A percentile compares a stretch with the other conserved stretches of the same genome.
phyloP scores from a whole-genome alignment of 306 rosid species.

The Lagenaria siceraria region DNA sequence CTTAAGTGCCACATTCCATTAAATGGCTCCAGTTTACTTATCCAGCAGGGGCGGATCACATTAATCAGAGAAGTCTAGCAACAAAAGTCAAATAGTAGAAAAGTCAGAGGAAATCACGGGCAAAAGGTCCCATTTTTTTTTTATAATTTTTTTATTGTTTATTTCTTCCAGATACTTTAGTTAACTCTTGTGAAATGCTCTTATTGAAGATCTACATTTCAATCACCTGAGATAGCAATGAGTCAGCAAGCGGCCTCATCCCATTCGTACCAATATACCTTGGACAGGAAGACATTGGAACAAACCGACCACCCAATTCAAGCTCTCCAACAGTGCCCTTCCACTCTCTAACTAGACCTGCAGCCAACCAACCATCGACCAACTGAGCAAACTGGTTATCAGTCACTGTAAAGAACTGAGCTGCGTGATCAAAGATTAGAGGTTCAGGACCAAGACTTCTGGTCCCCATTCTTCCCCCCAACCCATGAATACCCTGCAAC shows the following conservation, averaged over 20 bases:
- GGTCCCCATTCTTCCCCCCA: conserved; percentile 92
- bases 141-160: background rate
- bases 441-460: conserved; percentile 52
- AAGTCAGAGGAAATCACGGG: background rate
- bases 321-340: conserved; percentile 62
- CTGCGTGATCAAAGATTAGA: conserved; percentile 74
- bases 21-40: conserved; percentile 79
- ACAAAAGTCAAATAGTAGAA: background rate
- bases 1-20: conserved; percentile 95
- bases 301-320: conserved; percentile 57
- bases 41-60: conserved; percentile 82
- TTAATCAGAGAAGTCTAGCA: conserved; percentile 47
- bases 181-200: background rate
- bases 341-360: conserved; percentile 69
- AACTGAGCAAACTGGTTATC: conserved; percentile 47
- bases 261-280: conserved; percentile 61
- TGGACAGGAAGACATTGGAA: conserved; percentile 44
- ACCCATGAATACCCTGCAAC: conserved; percentile 75
- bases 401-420: conserved; percentile 73
- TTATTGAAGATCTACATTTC: background rate
- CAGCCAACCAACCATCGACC: conserved; percentile 52
- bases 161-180: background rate
- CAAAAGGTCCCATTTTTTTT: too few species aligned
- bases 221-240: conserved; percentile 57
- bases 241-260: conserved; percentile 78